Conservation (phyloP, 2,329 filamentous ascomycete species). For the Basipetospora sp. region DNA sequence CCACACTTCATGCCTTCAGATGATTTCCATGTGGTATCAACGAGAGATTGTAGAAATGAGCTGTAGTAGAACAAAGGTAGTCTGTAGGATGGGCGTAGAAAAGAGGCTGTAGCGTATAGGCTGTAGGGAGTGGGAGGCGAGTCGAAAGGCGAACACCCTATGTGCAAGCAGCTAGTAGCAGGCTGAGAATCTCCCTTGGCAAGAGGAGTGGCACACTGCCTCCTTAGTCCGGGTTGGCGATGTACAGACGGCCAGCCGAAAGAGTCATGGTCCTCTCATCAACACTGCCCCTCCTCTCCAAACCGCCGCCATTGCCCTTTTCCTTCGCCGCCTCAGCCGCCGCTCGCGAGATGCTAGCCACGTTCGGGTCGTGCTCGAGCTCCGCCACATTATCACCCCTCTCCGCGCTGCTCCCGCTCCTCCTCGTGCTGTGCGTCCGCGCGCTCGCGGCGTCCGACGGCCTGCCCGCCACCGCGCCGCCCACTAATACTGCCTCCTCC, state of each 20-base stretch:
- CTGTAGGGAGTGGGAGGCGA: no score
- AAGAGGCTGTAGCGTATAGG: no score
- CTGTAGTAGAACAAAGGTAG: no score
- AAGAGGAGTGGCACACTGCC: no score
- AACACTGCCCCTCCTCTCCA: slow-evolving; percentile 64
- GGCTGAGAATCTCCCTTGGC: no score
- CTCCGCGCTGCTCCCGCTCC: slow-evolving; percentile 43
- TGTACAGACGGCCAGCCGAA: slow-evolving; percentile 58
- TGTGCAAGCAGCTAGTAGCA: no score
- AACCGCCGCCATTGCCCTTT: slow-evolving; percentile 49
- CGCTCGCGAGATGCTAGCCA: slow-evolving; percentile 44
- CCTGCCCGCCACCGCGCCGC: background rate
- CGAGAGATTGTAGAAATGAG: no score
- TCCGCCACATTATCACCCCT: slow-evolving; percentile 46
- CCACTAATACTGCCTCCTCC: slow-evolving; percentile 18
- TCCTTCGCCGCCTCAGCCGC: slow-evolving; percentile 45
- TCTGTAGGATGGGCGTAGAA: no score
- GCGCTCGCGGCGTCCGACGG: slow-evolving; percentile 28
- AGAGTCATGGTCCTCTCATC: slow-evolving; percentile 68
- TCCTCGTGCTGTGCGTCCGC: slow-evolving; percentile 32
- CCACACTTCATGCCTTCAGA: no score
- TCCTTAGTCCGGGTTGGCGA: slow-evolving; percentile 69
- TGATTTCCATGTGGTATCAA: no score
- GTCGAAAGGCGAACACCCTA: no score
- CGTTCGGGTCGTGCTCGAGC: slow-evolving; percentile 30